Percentiles rank a stretch among this genome's conserved stretches.
These are phyloP conservation scores for Glycine latifolia DNA, from an alignment of 306 rosid species.

Conservation along the genomic window DNA sequence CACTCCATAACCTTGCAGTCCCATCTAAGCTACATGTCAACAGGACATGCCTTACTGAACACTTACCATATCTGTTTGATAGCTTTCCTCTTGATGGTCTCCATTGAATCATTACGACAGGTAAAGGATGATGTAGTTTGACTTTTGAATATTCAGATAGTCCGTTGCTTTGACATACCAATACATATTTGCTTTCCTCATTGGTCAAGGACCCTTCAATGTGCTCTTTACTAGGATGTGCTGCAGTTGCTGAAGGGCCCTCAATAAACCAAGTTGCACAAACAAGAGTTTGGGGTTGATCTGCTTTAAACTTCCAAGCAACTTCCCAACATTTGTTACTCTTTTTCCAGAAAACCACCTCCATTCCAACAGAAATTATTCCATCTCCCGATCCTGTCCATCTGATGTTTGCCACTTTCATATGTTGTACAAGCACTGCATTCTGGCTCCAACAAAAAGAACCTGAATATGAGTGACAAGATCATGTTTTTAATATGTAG, in stretches of 20 bases:
- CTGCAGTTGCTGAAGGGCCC: constrained; percentile 82
- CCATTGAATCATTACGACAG: constrained; percentile 80
- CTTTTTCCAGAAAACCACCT: constrained; percentile 85
- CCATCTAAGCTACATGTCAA: constrained; percentile 91
- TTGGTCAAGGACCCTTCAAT: constrained; percentile 48
- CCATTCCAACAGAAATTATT: constrained; percentile 75
- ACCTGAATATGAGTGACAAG: constrained; percentile 98
- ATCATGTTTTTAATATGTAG: constrained; percentile 58
- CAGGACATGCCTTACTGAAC: constrained; percentile 64
- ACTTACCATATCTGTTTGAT: constrained; percentile 53
- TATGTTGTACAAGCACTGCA: constrained; percentile 82
- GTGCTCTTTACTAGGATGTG: constrained; percentile 53
- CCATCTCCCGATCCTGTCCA: constrained; percentile 93
- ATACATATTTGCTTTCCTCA: constrained; percentile 62
- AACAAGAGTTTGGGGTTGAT: constrained; percentile 79
- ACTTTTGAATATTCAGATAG: constrained; percentile 61
- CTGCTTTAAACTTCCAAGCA: constrained; percentile 86
- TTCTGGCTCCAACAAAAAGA: constrained; percentile 99
- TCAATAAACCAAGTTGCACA: constrained; percentile 81
- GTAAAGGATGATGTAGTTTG: constrained; percentile 80
- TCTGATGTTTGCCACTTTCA: constrained; percentile 71
- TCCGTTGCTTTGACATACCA: constrained; percentile 64
- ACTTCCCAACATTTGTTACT: constrained; percentile 75
- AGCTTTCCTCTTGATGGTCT: constrained; percentile 60
- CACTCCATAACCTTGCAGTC: constrained; percentile 92